A percentile compares a stretch with the other conserved stretches of the same genome.
These are phyloP conservation scores for Pharnaceum exiguum DNA, from an alignment of 148 eudicot species.

Conservation along the genomic window DNA sequence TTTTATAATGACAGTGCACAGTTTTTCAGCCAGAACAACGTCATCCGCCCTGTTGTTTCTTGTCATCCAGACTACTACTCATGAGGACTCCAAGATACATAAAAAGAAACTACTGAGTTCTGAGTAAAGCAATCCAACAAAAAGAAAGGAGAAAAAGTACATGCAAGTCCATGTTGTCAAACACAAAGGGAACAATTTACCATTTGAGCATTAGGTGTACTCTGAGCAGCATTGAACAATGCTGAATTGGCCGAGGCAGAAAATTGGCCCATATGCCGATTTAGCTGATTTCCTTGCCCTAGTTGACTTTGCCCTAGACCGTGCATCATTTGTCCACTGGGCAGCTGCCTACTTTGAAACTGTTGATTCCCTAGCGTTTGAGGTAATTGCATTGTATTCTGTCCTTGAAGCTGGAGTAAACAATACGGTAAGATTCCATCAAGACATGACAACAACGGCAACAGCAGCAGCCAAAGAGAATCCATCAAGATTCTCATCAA, in stretches of 20 bases:
- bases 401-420: constrained; percentile 61
- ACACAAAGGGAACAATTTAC: constrained; percentile 37
- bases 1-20: too few relatives aligned
- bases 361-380: constrained; percentile 74
- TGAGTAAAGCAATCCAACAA: too few relatives aligned
- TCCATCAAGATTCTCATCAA: background rate
- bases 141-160: too few relatives aligned
- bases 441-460: background rate
- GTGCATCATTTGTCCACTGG: constrained; percentile 70
- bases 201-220: constrained; percentile 78
- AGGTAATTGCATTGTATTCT: constrained; percentile 85
- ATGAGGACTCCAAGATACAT: too few relatives aligned
- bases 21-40: too few relatives aligned
- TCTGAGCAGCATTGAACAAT: constrained; percentile 87
- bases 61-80: too few relatives aligned
- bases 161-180: constrained; percentile 7
- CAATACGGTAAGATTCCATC: background rate
- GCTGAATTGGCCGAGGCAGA: constrained; percentile 87
- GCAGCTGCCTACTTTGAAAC: constrained; percentile 80
- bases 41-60: too few relatives aligned
- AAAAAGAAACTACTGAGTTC: background rate
- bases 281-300: constrained; percentile 88
- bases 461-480: too few relatives aligned
- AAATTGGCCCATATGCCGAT: constrained; percentile 90
- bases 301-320: constrained; percentile 82